These are phyloP conservation scores for Teunomyces lycoperdinae DNA, from an alignment of 805 yeast species.

Conservation along the genomic window DNA sequence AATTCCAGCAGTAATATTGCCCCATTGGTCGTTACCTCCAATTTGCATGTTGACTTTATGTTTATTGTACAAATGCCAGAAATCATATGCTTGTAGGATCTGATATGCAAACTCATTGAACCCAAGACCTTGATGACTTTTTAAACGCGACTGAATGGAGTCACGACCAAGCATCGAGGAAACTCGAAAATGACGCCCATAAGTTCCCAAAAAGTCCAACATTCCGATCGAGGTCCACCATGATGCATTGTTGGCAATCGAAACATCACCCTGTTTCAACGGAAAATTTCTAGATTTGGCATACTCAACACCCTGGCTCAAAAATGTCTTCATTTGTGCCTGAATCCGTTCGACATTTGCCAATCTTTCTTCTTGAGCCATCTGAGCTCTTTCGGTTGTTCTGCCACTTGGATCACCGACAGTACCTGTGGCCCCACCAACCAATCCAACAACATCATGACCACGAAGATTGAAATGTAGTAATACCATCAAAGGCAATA, in stretches of 20 bases:
- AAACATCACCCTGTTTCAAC: constrained; percentile 34
- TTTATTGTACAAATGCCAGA: constrained; percentile 68
- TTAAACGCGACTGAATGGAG: constrained; percentile 72
- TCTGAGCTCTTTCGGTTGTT: constrained; percentile 62
- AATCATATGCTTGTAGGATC: constrained; percentile 89
- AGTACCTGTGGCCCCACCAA: constrained; percentile 93
- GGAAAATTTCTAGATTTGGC: constrained; percentile 51
- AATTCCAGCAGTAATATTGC: constrained; percentile 93
- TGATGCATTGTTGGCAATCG: constrained; percentile 58
- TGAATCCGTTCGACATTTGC: constrained; percentile 60
- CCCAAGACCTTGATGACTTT: constrained; percentile 74
- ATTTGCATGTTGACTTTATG: constrained; percentile 69
- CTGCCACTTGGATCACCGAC: constrained; percentile 98
- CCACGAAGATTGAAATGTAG: constrained; percentile 85
- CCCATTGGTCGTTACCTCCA: constrained; percentile 99
- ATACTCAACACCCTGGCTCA: constrained; percentile 59
- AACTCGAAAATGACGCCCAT: constrained; percentile 77
- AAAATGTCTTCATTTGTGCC: constrained; percentile 59
- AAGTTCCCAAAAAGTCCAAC: constrained; percentile 72
- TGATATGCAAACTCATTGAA: constrained; percentile 95
- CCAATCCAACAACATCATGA: constrained; percentile 76
- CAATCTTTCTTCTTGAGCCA: constrained; percentile 51
- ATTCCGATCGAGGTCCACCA: constrained; percentile 86
- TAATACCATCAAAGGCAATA: constrained; percentile 80
- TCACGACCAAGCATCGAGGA: constrained; percentile 88